Evolutionary conservation across 805 yeast genomes (phyloP), one percentile per base, ranked within the genome.

Genomic region (Lipomyces mesembrius): DNA sequence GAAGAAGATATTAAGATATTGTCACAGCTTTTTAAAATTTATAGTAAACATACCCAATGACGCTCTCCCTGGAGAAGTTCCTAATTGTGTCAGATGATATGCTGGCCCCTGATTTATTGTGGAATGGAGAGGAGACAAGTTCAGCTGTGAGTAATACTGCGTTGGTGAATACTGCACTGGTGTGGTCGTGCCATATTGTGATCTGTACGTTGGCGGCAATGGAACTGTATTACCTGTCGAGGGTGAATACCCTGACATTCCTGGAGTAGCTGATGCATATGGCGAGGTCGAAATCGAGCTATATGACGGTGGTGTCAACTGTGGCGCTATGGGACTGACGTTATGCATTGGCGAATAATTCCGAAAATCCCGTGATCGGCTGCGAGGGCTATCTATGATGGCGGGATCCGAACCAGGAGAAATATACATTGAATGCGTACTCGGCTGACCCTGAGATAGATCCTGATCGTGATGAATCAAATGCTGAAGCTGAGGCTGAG

Each of bases 131-230:
- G 67, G 67, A 11, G 67, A 61, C 49, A 67, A 27, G 34, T 35
- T 61, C 25, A 61, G 25, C 34, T 62, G 66, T 6, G 34, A 52
- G 34, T 57, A 59, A 9, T 58, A 43, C 22, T 57, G 60, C 17
- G 25, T 55, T 7, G 61, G 65, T 2, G 70, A 63, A 39, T 67
- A 67, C 55, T 67, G 70, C 20, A 64, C 63, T 17, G 67, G 70
- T 2, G 70, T 67, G 9, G 63, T 49, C 2, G 62, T 53, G n/a
- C 69, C 66, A 43, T 63, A 64, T 20, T 52, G 59, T 3, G 66
- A 27, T 4, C 59, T 54, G 56, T 66, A 63, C 7, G 62, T 29
- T n/a, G 64, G 35, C 12, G 61, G 43, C 49, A 59, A 6, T 34
- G 68, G 12, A 34, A 29, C 60, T n/a, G 12, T 27, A 22, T 22